These are phyloP conservation scores for Luffa acutangula DNA, from an alignment of 306 rosid genomes.

Conservation along the genomic window DNA sequence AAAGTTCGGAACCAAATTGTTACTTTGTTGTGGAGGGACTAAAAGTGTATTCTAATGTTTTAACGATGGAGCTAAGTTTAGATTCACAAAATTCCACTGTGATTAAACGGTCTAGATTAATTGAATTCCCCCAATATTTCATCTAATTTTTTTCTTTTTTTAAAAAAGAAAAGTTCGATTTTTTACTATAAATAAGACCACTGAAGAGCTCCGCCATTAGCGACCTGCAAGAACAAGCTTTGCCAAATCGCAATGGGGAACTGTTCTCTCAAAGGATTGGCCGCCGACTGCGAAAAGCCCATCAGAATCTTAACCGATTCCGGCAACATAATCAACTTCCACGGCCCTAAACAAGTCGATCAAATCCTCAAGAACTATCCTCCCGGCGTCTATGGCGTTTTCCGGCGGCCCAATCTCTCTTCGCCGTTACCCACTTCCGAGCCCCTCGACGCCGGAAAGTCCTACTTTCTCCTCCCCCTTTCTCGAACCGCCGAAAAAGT, in stretches of 20 bases:
- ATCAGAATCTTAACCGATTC: conserved; percentile 12
- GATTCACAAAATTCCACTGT: background rate
- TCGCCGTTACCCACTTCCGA: background rate
- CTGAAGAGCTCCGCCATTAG: background rate
- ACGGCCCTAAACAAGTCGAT: conserved; percentile 3
- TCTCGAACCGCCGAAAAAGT: background rate
- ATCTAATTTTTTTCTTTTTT: background rate
- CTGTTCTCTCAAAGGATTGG: conserved; percentile 7
- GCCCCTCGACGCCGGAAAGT: background rate
- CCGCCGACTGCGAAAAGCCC: background rate
- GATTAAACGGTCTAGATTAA: background rate
- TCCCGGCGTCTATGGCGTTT: conserved; percentile 9
- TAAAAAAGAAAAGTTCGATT: background rate
- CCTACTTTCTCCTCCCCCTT: conserved; percentile 15
- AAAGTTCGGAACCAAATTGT: too few species aligned
- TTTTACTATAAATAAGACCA: background rate
- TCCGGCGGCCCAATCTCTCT: conserved; percentile 2
- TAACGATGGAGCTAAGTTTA: too few species aligned
- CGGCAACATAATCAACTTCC: conserved; percentile 4
- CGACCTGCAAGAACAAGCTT: background rate
- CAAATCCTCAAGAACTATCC: conserved; percentile 11
- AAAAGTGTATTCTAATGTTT: too few species aligned
- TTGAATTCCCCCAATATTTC: background rate
- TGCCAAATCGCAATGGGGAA: conserved; percentile 1
- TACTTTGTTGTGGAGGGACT: too few species aligned